These are phyloP conservation scores for Laburnicola sp. DNA, from an alignment of 2,329 filamentous ascomycete species.

Conservation along the genomic window DNA sequence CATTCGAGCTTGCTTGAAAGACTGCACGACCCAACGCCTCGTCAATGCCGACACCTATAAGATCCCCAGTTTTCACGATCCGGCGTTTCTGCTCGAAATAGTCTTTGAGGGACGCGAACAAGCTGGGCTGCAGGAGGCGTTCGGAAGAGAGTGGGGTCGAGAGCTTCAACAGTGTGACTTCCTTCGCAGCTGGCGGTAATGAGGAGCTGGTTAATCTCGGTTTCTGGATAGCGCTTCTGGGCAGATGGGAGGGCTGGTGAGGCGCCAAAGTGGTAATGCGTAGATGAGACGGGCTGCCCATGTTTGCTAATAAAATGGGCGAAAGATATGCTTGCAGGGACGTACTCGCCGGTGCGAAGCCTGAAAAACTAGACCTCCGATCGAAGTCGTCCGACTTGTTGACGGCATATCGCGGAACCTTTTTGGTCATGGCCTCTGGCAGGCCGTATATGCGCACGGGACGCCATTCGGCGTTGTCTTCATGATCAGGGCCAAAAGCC, in stretches of 20 bases:
- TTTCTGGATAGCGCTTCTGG: constrained; percentile 46
- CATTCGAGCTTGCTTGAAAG: constrained; percentile 69
- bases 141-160: constrained; percentile 88
- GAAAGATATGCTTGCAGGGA: constrained; percentile 68
- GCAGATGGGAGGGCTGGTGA: constrained; percentile 46
- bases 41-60: constrained; percentile 88
- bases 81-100: constrained; percentile 84
- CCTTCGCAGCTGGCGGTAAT: constrained; percentile 65
- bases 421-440: constrained; percentile 68
- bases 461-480: constrained; percentile 69
- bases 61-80: constrained; percentile 81
- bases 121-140: constrained; percentile 77
- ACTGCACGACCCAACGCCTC: constrained; percentile 79
- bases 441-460: constrained; percentile 87
- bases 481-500: constrained; percentile 65
- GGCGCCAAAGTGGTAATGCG: constrained; percentile 72
- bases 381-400: constrained; percentile 45
- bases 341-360: constrained; percentile 28
- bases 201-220: constrained; percentile 50
- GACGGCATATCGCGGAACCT: constrained; percentile 58
- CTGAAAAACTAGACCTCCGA: constrained; percentile 57
- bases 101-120: constrained; percentile 83
- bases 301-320: constrained; percentile 82
- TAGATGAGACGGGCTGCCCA: constrained; percentile 76
- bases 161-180: constrained; percentile 86